Evolutionary conservation across 176 grass and related monocot genomes (phyloP).

Genomic region (Bolboschoenus planiculmis): DNA sequence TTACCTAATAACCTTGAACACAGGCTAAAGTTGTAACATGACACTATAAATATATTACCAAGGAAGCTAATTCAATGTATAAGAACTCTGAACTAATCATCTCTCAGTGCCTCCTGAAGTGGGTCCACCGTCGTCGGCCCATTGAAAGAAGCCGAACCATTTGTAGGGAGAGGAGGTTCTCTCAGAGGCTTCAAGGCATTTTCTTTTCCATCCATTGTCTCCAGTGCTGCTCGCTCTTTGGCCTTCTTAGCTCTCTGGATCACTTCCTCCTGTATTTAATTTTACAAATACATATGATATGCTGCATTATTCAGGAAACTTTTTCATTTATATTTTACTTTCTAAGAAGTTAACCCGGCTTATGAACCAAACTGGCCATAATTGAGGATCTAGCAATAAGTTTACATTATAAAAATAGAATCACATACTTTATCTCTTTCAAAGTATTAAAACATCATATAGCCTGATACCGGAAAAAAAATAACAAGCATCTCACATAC

Average conservation of each 20-base stretch:
- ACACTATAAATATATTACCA: neutral
- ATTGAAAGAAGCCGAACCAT: slow-evolving; percentile 21
- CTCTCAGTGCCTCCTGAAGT: slow-evolving; percentile 33
- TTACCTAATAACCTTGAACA: slow-evolving; percentile 5
- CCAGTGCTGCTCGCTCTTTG: slow-evolving; percentile 70
- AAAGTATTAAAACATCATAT: neutral
- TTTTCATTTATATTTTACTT: neutral
- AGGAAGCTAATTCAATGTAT: neutral
- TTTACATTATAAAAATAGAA: neutral
- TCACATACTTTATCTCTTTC: neutral
- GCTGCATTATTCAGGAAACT: neutral
- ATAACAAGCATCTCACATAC: neutral
- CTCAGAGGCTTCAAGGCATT: slow-evolving; percentile 32
- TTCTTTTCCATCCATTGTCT: slow-evolving; percentile 37
- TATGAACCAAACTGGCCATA: neutral
- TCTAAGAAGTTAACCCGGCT: neutral
- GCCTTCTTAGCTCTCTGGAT: slow-evolving; percentile 81
- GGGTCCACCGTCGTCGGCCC: slow-evolving; percentile 38
- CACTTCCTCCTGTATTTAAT: slow-evolving; percentile 73
- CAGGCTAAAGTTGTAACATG: neutral
- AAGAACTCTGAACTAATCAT: slow-evolving; percentile 12
- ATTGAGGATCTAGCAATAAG: neutral
- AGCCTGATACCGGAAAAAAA: neutral
- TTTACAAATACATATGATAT: neutral
- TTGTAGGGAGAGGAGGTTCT: slow-evolving; percentile 26